Base-by-base conservation (phyloP, 177 flowering plant species). In the Vitis hybrid region DNA sequence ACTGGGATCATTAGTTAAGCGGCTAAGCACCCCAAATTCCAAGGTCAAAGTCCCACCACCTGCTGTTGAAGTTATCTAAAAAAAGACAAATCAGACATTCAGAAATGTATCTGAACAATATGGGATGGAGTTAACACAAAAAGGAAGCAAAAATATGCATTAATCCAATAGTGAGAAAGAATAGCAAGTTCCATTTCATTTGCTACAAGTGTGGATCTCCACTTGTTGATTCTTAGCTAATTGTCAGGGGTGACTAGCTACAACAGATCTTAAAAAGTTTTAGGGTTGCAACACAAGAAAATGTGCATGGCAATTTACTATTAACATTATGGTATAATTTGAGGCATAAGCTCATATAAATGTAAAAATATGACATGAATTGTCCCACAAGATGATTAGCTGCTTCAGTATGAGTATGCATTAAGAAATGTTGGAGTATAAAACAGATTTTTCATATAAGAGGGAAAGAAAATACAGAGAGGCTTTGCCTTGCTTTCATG, bases 41-140 rank as follows among this genome's bases (percentile, higher is more conserved):
- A 96, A 74, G n/a, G 97, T 96, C 76, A 96, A 77, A 64, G 99
- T 96, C 66, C 99, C 99, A 75, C 99, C 99, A 76, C 99, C 99
- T 76, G 99, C 98, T 23, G 99, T 96, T 70, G 98, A 93, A 72
- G 99, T 96, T 75, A 96, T 88, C 99, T 96, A 76, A 49, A 74
- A 57, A 83, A 51, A 72, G 19, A 21, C 78, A 67, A 77, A 73
- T 6, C 6, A 32, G 12, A 55, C 51, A 60, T 49, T 26, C 34
- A 18, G 67, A 11, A 66, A 14, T 32, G 7, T 49, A 51, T 56
- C 49, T 60, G 30, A 59, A 26, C 48, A 65, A 3, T 8, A 48
- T 13, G 10, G 56, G 15, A 9, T 13, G 45, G 6, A 32, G 56
- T 11, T 51, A 39, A 32, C 6, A 17, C 23, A 34, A 30, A 8